A percentile compares a stretch with the other conserved stretches of the same genome.
These are phyloP conservation scores for Leccinum insolens DNA, from an alignment of 1,284 basidiomycete species.

Conservation along the genomic window DNA sequence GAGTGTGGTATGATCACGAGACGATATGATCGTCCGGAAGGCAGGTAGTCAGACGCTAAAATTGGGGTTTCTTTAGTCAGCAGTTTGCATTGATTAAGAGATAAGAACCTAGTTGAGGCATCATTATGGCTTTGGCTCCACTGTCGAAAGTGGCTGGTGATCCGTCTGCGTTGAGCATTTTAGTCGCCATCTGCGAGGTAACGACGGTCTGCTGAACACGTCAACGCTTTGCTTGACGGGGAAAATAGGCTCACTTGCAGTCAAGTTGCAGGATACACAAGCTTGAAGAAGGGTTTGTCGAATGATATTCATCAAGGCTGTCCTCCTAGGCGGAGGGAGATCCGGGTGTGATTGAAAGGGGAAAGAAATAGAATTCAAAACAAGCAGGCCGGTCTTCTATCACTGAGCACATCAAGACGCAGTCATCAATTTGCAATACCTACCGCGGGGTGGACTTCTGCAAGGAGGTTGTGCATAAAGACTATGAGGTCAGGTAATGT, in stretches of 20 bases:
- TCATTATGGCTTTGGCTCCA: slow-evolving; percentile 61
- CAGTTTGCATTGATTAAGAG: slow-evolving; percentile 9
- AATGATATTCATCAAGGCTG: slow-evolving; percentile 50
- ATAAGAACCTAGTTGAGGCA: slow-evolving; percentile 59
- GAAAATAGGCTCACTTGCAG: slow-evolving; percentile 41
- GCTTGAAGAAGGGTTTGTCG: slow-evolving; percentile 54
- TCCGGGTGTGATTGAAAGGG: slow-evolving; percentile 55
- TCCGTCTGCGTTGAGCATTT: slow-evolving; percentile 64
- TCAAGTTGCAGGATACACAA: slow-evolving; percentile 51
- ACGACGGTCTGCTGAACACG: slow-evolving; percentile 51
- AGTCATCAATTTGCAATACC: slow-evolving; percentile 23
- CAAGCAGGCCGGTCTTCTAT: slow-evolving; percentile 53
- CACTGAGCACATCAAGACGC: slow-evolving; percentile 17
- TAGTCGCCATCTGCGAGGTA: slow-evolving; percentile 71
- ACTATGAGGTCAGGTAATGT: slow-evolving; percentile 58
- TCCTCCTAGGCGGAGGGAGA: slow-evolving; percentile 41
- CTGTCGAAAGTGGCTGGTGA: slow-evolving; percentile 63
- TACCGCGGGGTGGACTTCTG: slow-evolving; percentile 51
- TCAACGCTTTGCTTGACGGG: slow-evolving; percentile 4
- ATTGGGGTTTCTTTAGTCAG: slow-evolving; percentile 13
- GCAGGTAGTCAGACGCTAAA: slow-evolving; percentile 38
- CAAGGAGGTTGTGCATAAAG: slow-evolving; percentile 57
- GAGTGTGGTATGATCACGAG: slow-evolving; percentile 32
- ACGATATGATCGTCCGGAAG: slow-evolving; percentile 37
- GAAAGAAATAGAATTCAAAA: slow-evolving; percentile 68